Evolutionary conservation across 768 basidiomycete genomes (phyloP).

Genomic region (Kwoniella heveanensis): DNA sequence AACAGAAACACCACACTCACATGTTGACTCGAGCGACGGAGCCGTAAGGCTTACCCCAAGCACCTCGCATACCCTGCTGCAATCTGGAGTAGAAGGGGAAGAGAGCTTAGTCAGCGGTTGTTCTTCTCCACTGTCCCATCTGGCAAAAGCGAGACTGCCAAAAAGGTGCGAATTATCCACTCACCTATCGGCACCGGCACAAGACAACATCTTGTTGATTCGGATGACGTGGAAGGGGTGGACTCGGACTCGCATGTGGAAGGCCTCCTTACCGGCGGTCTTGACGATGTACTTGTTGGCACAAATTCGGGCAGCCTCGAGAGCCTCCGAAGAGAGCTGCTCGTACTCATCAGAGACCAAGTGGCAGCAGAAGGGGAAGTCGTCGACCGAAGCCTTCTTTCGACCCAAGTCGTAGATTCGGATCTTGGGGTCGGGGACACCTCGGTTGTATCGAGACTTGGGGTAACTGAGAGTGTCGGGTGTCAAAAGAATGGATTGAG

Average conservation of each 20-base stretch:
- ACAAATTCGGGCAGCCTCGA: constrained; percentile 98
- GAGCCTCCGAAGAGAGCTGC: constrained; percentile 90
- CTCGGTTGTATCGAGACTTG: constrained; percentile 81
- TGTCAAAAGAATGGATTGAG: too few relatives aligned
- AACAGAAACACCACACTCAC: constrained; percentile 29
- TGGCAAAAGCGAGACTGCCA: too few relatives aligned
- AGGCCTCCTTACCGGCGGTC: constrained; percentile 95
- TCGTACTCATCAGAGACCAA: constrained; percentile 98
- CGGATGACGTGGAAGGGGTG: constrained; percentile 99
- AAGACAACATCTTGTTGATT: constrained; percentile 99
- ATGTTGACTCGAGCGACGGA: constrained; percentile 62
- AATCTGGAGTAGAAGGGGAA: constrained; percentile 34
- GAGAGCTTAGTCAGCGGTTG: constrained; percentile 2
- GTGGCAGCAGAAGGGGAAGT: constrained; percentile 91
- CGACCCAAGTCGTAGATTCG: constrained; percentile 94
- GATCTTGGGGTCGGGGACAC: constrained; percentile 94
- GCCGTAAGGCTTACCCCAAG: constrained; percentile 98
- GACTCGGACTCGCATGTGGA: constrained; percentile 95
- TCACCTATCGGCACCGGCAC: constrained; percentile 96
- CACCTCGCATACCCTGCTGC: constrained; percentile 85
- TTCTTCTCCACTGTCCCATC: too few relatives aligned
- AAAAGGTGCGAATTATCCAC: too few relatives aligned
- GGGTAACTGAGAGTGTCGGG: constrained; percentile 52
- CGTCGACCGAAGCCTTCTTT: constrained; percentile 94
- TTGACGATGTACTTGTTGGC: constrained; percentile 99